phyloP scores from a whole-genome alignment of 139 green algal species.

The Chara braunii region DNA sequence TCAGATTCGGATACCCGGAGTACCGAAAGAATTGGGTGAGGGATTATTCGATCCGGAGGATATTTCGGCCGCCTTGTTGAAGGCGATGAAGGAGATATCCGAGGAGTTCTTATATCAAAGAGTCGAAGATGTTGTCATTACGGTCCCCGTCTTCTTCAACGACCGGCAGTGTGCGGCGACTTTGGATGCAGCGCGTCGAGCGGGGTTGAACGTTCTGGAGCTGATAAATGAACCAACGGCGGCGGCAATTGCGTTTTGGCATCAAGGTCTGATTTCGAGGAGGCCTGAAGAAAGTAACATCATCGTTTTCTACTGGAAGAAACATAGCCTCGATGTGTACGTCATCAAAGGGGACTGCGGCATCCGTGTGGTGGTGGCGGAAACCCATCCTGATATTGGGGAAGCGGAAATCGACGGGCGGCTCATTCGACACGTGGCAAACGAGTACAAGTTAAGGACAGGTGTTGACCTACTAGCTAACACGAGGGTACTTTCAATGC shows the following conservation, averaged over 20 bases:
- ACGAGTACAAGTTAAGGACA: no score
- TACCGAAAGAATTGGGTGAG: no score
- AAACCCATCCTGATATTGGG: no score
- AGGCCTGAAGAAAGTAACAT: slow-evolving; percentile 31
- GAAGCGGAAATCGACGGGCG: no score
- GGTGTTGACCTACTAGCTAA: no score
- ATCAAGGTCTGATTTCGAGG: slow-evolving; percentile 51
- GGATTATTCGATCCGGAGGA: no score
- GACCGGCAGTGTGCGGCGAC: slow-evolving; percentile 64
- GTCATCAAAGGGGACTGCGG: slow-evolving; percentile 32
- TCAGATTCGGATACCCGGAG: no score
- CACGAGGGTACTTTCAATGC: no score
- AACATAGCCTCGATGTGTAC: slow-evolving; percentile 42
- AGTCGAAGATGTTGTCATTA: slow-evolving; percentile 74
- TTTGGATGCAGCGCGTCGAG: slow-evolving; percentile 67
- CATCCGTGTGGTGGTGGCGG: slow-evolving; percentile 26
- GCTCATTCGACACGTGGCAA: no score
- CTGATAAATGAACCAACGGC: slow-evolving; percentile 42
- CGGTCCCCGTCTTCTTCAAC: slow-evolving; percentile 94
- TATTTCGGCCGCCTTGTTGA: slow-evolving; percentile 90
- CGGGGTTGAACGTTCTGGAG: slow-evolving; percentile 29
- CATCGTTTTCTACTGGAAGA: slow-evolving; percentile 59
- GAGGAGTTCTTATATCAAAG: slow-evolving; percentile 70
- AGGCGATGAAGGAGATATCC: slow-evolving; percentile 81
- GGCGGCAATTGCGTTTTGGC: slow-evolving; percentile 24